phyloP scores from a whole-genome alignment of 2,329 filamentous ascomycete species.

The Colletotrichum sp. region DNA sequence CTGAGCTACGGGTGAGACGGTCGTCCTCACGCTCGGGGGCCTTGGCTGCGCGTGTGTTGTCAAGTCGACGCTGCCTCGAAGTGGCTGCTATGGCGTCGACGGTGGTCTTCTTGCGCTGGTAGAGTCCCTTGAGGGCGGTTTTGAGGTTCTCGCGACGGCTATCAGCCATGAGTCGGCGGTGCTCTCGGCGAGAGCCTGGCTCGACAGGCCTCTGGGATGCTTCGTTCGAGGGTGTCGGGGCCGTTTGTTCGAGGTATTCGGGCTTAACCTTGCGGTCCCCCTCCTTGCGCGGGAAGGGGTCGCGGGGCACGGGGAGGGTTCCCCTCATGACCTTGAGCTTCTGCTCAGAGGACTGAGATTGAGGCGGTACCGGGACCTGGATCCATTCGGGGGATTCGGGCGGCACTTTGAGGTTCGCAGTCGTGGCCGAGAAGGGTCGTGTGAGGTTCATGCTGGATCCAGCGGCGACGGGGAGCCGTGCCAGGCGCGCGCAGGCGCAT shows the following conservation, averaged over 20 bases:
- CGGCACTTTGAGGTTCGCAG: constrained; percentile 42
- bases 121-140: constrained; percentile 73
- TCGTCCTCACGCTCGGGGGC: constrained; percentile 79
- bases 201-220: constrained; percentile 39
- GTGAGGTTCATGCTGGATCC: constrained; percentile 16
- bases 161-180: constrained; percentile 77
- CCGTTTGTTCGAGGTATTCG: constrained; percentile 66
- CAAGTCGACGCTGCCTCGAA: constrained; percentile 45
- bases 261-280: constrained; percentile 65
- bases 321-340: constrained; percentile 67
- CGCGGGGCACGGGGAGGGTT: constrained; percentile 80
- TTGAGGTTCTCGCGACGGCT: constrained; percentile 74
- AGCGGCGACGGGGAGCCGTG: constrained; percentile 12
- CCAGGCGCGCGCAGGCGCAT: constrained; percentile 18
- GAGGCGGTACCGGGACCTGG: constrained; percentile 77
- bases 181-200: constrained; percentile 47
- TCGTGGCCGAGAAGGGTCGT: constrained; percentile 38
- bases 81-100: constrained; percentile 47
- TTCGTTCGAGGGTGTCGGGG: constrained; percentile 55
- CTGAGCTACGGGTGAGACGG: constrained; percentile 72
- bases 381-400: constrained; percentile 91
- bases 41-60: constrained; percentile 53
- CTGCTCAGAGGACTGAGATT: constrained; percentile 71
- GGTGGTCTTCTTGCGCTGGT: constrained; percentile 62
- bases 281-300: constrained; percentile 70